Conservation (phyloP, 1,284 basidiomycete genomes). For the Cerioporus squamosus region DNA sequence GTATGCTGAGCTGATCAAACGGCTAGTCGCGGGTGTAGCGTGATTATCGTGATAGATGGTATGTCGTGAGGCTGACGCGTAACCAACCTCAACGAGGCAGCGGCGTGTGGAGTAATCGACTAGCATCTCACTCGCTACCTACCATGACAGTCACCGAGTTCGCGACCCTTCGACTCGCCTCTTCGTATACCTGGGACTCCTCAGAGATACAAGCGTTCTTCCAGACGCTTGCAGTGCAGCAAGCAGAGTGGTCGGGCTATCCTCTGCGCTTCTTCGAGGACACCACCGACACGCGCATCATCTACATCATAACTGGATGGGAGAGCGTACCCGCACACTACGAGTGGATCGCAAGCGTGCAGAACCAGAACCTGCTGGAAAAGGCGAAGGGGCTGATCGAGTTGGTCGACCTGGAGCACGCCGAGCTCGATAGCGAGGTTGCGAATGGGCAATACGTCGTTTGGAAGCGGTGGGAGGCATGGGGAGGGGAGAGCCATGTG, state of each 20-base stretch:
- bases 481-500: not conserved
- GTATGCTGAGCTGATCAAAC: no score
- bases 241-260: conserved; percentile 45
- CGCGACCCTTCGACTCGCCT: conserved; percentile 24
- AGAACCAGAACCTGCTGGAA: conserved; percentile 43
- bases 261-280: conserved; percentile 44
- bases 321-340: conserved; percentile 42
- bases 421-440: conserved; percentile 36
- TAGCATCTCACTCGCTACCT: not conserved
- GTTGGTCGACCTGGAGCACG: conserved; percentile 43
- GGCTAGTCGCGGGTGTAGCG: no score
- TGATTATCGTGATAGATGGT: no score
- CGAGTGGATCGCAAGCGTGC: conserved; percentile 46
- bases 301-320: conserved; percentile 53
- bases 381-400: conserved; percentile 36
- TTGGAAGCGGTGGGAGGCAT: conserved; percentile 9
- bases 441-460: conserved; percentile 3
- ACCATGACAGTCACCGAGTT: conserved; percentile 32
- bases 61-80: not conserved
- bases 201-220: conserved; percentile 24
- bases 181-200: conserved; percentile 18
- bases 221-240: conserved; percentile 32
- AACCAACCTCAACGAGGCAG: not conserved
- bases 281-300: conserved; percentile 20
- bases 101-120: no score